A percentile compares a stretch with the other conserved stretches of the same genome.
These are phyloP conservation scores for Tylopilus vinaceipallidus DNA, from an alignment of 768 basidiomycete species.

Conservation along the genomic window DNA sequence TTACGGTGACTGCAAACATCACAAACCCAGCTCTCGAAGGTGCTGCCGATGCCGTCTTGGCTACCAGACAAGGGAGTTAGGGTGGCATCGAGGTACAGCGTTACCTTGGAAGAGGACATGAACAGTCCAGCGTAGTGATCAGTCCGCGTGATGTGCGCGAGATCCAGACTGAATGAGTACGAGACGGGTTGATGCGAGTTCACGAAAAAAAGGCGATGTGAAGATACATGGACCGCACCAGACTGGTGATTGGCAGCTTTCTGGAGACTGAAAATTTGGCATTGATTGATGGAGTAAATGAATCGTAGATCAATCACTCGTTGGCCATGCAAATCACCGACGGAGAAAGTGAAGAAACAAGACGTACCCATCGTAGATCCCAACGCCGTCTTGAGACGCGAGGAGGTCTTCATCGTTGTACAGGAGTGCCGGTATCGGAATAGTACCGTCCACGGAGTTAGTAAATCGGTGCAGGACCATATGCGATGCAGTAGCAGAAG, in stretches of 20 bases:
- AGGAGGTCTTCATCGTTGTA: conserved; percentile 80
- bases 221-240: conserved; percentile 71
- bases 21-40: conserved; percentile 73
- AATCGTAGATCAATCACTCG: conserved; percentile 17
- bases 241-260: conserved; percentile 79
- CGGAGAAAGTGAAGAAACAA: conserved; percentile 3
- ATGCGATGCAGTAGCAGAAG: neutral
- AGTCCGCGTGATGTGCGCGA: conserved; percentile 67
- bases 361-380: conserved; percentile 89
- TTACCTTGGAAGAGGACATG: conserved; percentile 86
- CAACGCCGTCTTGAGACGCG: conserved; percentile 73
- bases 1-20: conserved; percentile 87
- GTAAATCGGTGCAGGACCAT: conserved; percentile 61
- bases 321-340: conserved; percentile 14
- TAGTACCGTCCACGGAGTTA: conserved; percentile 64
- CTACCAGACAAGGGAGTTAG: conserved; percentile 22
- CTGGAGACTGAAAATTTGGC: conserved; percentile 57
- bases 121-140: conserved; percentile 90
- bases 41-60: conserved; percentile 33
- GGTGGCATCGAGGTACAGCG: conserved; percentile 57
- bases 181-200: conserved; percentile 46
- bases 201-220: conserved; percentile 84
- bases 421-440: conserved; percentile 72
- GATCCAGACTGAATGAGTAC: conserved; percentile 66
- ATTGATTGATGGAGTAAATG: conserved; percentile 27